phyloP scores from a whole-genome alignment of 2,329 filamentous ascomycete species.

The Tolypocladium tropicale region DNA sequence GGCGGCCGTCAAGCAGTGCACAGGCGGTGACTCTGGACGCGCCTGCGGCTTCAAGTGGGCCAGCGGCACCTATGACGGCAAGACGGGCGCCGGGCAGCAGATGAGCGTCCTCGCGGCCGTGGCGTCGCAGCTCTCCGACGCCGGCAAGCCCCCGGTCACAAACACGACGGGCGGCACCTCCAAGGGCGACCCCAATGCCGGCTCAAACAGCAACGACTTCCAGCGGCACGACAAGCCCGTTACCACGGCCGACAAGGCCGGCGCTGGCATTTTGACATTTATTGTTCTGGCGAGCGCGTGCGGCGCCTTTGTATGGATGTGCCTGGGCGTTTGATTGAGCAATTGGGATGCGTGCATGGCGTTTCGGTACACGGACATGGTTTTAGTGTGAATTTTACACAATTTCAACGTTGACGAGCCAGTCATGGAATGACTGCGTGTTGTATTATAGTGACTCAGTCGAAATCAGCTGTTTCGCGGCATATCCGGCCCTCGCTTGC shows the following conservation, averaged over 20 bases:
- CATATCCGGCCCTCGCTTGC: no score
- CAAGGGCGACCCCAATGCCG: neutral
- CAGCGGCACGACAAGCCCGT: neutral
- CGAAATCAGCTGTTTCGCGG: no score
- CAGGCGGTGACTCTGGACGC: neutral
- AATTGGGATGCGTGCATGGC: neutral
- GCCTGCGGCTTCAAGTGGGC: neutral
- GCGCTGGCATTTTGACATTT: neutral
- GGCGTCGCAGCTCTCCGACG: neutral
- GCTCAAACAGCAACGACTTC: neutral
- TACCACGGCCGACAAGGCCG: neutral
- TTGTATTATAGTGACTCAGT: no score
- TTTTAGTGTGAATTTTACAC: no score
- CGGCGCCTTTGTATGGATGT: neutral
- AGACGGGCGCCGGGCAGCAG: neutral
- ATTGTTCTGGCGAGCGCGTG: neutral
- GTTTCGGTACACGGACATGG: neutral
- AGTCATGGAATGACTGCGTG: no score
- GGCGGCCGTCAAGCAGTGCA: neutral
- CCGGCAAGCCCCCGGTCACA: neutral
- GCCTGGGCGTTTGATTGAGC: neutral
- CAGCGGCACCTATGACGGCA: neutral
- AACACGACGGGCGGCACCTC: neutral
- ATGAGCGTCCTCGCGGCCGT: neutral
- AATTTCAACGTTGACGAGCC: no score